Base-by-base conservation (phyloP, 2,329 filamentous ascomycete genomes). In the Triangularia setosa region DNA sequence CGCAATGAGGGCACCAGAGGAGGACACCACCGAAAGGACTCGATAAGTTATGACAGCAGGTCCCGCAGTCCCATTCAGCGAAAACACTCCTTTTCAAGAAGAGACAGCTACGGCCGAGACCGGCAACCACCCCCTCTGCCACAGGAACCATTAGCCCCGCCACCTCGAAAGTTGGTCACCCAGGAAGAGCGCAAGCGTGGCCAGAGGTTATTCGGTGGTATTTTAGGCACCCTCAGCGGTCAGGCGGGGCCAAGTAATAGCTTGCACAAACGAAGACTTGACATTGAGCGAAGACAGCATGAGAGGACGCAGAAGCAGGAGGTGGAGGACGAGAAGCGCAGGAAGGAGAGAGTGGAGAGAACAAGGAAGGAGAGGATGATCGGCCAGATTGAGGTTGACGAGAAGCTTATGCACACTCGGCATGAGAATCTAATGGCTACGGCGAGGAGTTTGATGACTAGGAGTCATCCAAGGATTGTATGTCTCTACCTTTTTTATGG, bases 111-210 rank as follows among this genome's bases (percentile, higher is more conserved):
- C 33, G 21, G 18, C 56, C n/a, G 21, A 1, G 60, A 54, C 23
- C 24, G 24, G 6, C 61, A 57, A 44, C 59, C 23, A 58, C 57
- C 68, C 27, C 55, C 58, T 18, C 56, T 62, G 14, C 44, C 67
- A 23, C 35, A 55, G 23, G 30, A 67, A 23, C 63, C 61, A 56
- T 67, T 28, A 58, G 71, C 62, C 72, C 64, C 64, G 12, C 64
- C 66, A 4, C 24, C 77, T 59, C 78, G 80, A 59, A 78, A 75
- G 67, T 80, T 75, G 63, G 77, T 83, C 60, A 78, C 81, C 27
- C 80, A 87, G 64, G 90, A 96, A 72, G 94, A 98, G 74, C 92
- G 89, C 76, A 92, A 91, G 74, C 89, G 94, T 40, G 91, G 91
- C 23, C 90, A 91, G 76, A 86, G 94, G 61, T 82, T 98, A 66